Evolutionary conservation across 2,329 filamentous ascomycete genomes (phyloP).

Genomic region (Cordyceps tenuipes): DNA sequence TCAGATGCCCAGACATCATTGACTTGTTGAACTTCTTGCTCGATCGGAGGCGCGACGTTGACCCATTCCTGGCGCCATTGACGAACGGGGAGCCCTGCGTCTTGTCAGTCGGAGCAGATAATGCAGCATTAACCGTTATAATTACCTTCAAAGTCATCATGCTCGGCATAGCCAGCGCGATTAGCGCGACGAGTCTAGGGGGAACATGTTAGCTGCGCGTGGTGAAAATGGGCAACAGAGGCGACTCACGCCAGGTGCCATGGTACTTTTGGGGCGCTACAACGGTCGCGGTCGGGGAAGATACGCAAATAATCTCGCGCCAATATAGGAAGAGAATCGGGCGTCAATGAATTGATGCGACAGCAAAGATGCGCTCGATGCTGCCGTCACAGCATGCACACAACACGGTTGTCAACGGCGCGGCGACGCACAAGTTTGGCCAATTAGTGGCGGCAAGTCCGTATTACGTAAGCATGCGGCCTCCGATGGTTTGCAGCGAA

Average conservation of each 20-base stretch:
- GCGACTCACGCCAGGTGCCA: slow-evolving; percentile 11
- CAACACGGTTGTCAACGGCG: slow-evolving; percentile 12
- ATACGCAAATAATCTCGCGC: not conserved
- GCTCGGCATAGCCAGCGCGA: slow-evolving; percentile 47
- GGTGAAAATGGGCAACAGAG: not conserved
- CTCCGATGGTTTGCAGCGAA: not conserved
- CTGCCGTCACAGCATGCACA: slow-evolving; percentile 2
- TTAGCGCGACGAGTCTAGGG: slow-evolving; percentile 48
- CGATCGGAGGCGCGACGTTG: slow-evolving; percentile 56
- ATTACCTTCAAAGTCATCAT: slow-evolving; percentile 53
- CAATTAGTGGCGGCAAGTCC: not conserved
- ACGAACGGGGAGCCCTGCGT: slow-evolving; percentile 71
- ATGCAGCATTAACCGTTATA: not conserved
- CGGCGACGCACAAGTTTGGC: not conserved
- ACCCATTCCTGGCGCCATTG: slow-evolving; percentile 76
- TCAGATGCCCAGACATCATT: slow-evolving; percentile 68
- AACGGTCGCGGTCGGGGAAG: slow-evolving; percentile 2
- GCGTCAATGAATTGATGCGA: slow-evolving; percentile 6
- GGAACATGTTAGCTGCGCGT: slow-evolving; percentile 6
- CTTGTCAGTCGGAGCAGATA: not conserved
- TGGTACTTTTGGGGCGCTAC: slow-evolving; percentile 5
- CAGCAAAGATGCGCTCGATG: slow-evolving; percentile 5
- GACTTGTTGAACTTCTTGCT: slow-evolving; percentile 53
- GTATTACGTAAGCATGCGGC: slow-evolving; percentile 9
- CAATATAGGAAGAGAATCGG: not conserved